Percentiles rank a stretch among this genome's conserved stretches.
Evolutionary conservation across 495 filamentous ascomycete species (phyloP).

Genomic region (Diplogelasinospora grovesii): DNA sequence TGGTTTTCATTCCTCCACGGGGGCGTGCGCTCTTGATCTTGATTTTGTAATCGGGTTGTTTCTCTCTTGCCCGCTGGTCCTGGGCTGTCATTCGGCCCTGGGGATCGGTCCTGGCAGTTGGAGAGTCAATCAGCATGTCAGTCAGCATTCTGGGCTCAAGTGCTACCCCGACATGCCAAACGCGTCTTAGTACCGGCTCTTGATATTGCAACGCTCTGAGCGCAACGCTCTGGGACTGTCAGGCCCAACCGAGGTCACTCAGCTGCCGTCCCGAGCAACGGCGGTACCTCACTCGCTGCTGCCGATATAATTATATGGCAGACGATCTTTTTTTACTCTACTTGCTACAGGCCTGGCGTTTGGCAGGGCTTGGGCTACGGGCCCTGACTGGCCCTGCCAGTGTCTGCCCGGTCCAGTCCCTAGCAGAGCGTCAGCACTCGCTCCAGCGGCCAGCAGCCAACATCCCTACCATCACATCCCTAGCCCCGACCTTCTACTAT

Average conservation of each 20-base stretch:
- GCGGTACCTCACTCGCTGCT: slow-evolving; percentile 8
- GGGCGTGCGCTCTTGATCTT: slow-evolving; percentile 9
- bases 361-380: slow-evolving; percentile 19
- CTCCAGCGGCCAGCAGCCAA: slow-evolving; percentile 6
- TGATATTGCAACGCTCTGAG: slow-evolving; percentile 9
- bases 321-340: slow-evolving; percentile 11
- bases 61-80: neutral
- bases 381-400: slow-evolving; percentile 20
- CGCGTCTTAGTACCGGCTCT: slow-evolving; percentile 11
- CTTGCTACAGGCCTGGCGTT: slow-evolving; percentile 15
- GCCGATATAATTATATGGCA: slow-evolving; percentile 12
- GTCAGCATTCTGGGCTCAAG: neutral
- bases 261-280: slow-evolving; percentile 5
- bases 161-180: slow-evolving; percentile 2
- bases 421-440: slow-evolving; percentile 2
- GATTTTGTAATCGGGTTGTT: neutral
- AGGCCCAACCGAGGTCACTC: slow-evolving; percentile 10
- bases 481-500: slow-evolving; percentile 21
- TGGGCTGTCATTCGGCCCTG: slow-evolving; percentile 2
- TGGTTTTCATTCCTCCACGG: slow-evolving; percentile 6
- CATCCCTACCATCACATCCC: slow-evolving; percentile 17
- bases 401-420: slow-evolving; percentile 14
- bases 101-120: slow-evolving; percentile 2
- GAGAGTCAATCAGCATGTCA: neutral
- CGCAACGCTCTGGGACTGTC: neutral